Evolutionary conservation across 352 stramenopile genomes (phyloP), one percentile per base, ranked within the genome.

Genomic region (Thraustochytrium sp.): DNA sequence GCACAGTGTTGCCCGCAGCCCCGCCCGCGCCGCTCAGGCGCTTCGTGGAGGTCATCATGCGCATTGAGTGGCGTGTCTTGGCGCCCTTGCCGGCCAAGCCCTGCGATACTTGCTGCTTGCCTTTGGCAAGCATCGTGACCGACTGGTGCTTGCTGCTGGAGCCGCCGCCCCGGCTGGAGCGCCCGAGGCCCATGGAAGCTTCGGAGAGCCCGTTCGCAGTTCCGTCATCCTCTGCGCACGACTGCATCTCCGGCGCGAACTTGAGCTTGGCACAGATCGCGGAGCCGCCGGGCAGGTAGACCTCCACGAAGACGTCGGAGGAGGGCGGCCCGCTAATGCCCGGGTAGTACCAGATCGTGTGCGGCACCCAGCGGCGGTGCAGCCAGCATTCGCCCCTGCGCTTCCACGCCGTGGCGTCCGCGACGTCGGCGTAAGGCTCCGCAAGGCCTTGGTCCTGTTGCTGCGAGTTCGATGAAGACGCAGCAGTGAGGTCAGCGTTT

Each of bases 341-440:
- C 23, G 68, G 68, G 51, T 65, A 80, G 51, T 80, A 80, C 68
- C 68, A 80, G 26, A 80, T 80, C 13, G 68, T 80, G 13, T 64
- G 68, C 38, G 31, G 42, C 21, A 31, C 42, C 68, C 68, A 80
- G n/a, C 68, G 68, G 16, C 46, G 48, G n/a, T 40, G 13, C 9
- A 80, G 31, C 68, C 68, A 80, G 51, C 68, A 80, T 3, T 48
- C 31, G 26, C 68, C 53, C 8, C 68, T 42, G 4, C 68, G 68
- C 51, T 80, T 80, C 68, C 68, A 80, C 0, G 76, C 16, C 1
- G 37, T 64, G 68, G n/a, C 29, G 31, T 80, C 68, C 11, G 31
- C 0, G 48, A 75, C 18, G 21, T 78, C 42, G 2, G 23, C 65
- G 2, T 18, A 8, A 68, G 9, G 23, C 48, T 16, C 9, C 26